Conservation (phyloP, 1,139 yeast species). For the Geotrichum bryndzae region DNA sequence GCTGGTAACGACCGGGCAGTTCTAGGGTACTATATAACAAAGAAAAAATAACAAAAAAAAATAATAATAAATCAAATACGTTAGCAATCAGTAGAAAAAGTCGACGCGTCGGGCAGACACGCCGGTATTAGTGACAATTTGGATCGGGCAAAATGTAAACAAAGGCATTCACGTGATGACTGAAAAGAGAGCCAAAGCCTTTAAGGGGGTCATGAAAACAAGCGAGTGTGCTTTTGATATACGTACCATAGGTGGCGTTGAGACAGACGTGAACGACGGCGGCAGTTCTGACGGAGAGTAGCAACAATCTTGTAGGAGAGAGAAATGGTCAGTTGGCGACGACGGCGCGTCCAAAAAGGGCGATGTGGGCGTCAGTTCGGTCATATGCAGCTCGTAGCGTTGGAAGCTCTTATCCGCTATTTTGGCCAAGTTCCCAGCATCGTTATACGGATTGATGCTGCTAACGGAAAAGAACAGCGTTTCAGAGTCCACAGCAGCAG, state of each 20-base stretch:
- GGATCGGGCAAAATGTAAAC: neutral
- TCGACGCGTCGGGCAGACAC: neutral
- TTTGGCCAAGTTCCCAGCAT: neutral
- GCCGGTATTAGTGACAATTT: neutral
- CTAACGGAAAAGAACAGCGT: neutral
- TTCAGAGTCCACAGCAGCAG: neutral
- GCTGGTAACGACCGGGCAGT: neutral
- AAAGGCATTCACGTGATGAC: neutral
- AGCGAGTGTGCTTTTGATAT: neutral
- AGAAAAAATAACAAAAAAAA: neutral
- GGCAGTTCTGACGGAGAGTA: neutral
- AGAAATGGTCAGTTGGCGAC: neutral
- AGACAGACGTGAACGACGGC: neutral
- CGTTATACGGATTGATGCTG: neutral
- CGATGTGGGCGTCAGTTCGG: neutral
- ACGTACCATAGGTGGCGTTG: neutral
- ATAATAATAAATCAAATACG: neutral
- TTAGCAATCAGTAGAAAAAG: neutral
- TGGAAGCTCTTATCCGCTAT: neutral
- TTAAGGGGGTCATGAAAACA: neutral
- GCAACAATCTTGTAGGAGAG: neutral
- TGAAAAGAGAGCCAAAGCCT: neutral
- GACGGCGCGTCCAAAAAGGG: neutral
- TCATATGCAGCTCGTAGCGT: neutral
- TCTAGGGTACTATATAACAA: neutral